phyloP scores from a whole-genome alignment of 23 red algal genomes.

The Cyanidium caldarium region DNA sequence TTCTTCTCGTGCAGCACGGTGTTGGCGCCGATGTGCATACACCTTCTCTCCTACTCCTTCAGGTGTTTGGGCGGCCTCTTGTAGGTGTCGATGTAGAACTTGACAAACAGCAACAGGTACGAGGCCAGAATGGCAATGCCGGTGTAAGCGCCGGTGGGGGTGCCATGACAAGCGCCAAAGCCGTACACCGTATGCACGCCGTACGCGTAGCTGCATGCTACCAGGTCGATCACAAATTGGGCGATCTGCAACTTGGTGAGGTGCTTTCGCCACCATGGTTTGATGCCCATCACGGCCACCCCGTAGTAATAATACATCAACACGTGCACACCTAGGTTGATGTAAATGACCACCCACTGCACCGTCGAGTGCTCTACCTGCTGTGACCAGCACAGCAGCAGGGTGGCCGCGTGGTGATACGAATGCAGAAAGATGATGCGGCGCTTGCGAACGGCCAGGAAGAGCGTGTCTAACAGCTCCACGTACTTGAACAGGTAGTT shows the following conservation, averaged over 20 bases:
- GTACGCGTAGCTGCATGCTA: constrained; percentile 60
- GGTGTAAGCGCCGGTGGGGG: constrained; percentile 45
- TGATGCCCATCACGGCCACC: constrained; percentile 51
- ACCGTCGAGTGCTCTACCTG: constrained; percentile 73
- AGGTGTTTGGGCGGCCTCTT: background rate
- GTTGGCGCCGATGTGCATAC: constrained; percentile 25
- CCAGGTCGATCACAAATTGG: constrained; percentile 83
- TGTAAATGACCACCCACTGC: constrained; percentile 88
- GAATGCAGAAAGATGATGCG: constrained; percentile 71
- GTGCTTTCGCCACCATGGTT: constrained; percentile 90
- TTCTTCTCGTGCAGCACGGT: too few species aligned
- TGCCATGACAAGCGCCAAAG: constrained; percentile 66
- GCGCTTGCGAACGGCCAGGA: constrained; percentile 70
- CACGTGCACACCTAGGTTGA: constrained; percentile 93
- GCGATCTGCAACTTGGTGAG: constrained; percentile 72
- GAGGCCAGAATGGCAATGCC: constrained; percentile 65
- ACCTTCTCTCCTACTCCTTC: constrained; percentile 2
- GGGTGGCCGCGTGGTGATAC: constrained; percentile 93
- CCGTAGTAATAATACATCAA: constrained; percentile 99
- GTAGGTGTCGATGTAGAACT: constrained; percentile 93
- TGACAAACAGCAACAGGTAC: constrained; percentile 89
- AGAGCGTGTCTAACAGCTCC: constrained; percentile 86
- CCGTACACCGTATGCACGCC: constrained; percentile 46
- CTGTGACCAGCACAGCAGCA: constrained; percentile 82
- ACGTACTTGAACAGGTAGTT: constrained; percentile 94